Conservation (phyloP, 306 rosid species). For the Cicer judaicum region DNA sequence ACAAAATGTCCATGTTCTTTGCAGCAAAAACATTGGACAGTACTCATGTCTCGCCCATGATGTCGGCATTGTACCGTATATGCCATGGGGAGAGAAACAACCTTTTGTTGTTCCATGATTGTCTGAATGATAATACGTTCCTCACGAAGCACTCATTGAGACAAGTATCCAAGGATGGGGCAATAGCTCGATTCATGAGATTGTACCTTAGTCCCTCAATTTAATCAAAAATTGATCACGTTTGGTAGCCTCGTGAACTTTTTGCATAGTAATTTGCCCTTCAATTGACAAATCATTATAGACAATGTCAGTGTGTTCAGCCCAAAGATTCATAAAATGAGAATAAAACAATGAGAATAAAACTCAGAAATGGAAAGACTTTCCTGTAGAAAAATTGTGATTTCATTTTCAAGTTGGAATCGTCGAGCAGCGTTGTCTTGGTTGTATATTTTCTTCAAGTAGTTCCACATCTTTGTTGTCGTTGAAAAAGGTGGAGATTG, state of each 20-base stretch:
- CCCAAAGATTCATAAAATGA: slow-evolving; percentile 20
- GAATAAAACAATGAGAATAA: slow-evolving; percentile 6
- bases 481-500: too few species aligned
- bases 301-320: background rate
- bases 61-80: background rate
- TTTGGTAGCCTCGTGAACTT: background rate
- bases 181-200: background rate
- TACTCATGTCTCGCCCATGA: too few species aligned
- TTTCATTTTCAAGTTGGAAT: slow-evolving; percentile 11
- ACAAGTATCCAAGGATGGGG: too few species aligned
- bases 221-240: background rate
- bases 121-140: too few species aligned
- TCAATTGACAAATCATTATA: background rate
- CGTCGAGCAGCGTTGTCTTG: too few species aligned
- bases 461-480: too few species aligned
- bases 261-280: background rate
- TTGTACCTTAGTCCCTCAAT: slow-evolving; percentile 2
- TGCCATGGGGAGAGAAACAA: too few species aligned
- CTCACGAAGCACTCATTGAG: background rate
- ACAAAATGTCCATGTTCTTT: slow-evolving; percentile 2
- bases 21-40: background rate
- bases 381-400: background rate
- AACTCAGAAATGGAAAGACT: background rate
- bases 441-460: too few species aligned
- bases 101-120: too few species aligned